phyloP scores from a whole-genome alignment of 345 rosid genomes.

The Eucalyptus caleyi region DNA sequence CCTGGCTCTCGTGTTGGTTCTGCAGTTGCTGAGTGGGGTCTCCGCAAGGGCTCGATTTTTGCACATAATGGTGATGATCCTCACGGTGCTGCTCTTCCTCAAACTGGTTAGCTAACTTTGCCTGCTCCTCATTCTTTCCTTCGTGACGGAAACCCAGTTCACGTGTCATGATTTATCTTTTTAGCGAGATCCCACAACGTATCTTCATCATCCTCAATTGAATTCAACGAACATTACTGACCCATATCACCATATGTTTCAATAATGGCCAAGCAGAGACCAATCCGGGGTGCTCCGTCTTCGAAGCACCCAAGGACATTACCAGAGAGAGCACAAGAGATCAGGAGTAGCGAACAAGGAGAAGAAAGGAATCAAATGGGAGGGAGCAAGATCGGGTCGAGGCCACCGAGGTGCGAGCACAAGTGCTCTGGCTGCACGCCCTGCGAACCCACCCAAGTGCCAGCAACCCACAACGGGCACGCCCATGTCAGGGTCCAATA shows the following conservation, averaged over 20 bases:
- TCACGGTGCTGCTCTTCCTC: neutral
- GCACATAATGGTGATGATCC: slow-evolving; percentile 10
- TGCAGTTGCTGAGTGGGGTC: slow-evolving; percentile 27
- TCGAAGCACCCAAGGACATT: neutral
- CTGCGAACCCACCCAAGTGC: slow-evolving; percentile 73
- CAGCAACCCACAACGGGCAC: slow-evolving; percentile 18
- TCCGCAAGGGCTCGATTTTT: slow-evolving; percentile 34
- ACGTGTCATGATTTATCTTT: neutral
- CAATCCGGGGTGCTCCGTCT: neutral
- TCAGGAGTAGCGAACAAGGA: neutral
- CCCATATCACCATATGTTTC: neutral
- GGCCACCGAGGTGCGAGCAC: slow-evolving; percentile 72
- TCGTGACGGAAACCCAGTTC: neutral
- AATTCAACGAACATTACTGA: neutral
- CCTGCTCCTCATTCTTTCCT: neutral
- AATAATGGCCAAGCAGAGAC: neutral
- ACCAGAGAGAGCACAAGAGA: neutral
- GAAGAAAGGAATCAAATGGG: neutral
- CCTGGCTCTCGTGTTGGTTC: slow-evolving; percentile 12
- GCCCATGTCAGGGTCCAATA: slow-evolving; percentile 26
- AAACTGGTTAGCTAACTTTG: slow-evolving; percentile 23
- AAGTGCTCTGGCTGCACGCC: slow-evolving; percentile 74
- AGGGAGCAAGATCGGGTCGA: slow-evolving; percentile 50
- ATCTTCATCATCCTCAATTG: neutral
- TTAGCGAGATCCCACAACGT: neutral